These are phyloP conservation scores for Porphyrellus cyaneotinctus DNA, from an alignment of 768 basidiomycete species.

Conservation along the genomic window DNA sequence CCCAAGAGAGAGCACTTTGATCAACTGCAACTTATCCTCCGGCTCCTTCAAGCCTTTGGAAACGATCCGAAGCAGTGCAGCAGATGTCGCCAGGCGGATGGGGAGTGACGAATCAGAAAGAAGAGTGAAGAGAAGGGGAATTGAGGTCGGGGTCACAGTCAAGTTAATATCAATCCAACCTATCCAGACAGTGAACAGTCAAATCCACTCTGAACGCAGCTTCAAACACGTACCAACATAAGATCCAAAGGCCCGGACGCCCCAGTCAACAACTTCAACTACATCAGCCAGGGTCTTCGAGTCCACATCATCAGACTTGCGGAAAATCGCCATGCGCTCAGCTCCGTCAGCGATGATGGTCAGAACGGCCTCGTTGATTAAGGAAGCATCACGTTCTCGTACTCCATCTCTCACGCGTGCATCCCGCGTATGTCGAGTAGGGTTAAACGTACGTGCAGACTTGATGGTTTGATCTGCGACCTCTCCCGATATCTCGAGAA, in stretches of 20 bases:
- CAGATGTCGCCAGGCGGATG: conserved; percentile 79
- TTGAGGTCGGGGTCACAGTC: conserved; percentile 86
- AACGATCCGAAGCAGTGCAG: conserved; percentile 79
- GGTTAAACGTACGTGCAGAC: conserved; percentile 70
- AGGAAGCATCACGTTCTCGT: conserved; percentile 80
- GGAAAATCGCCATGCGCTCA: conserved; percentile 50
- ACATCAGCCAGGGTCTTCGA: conserved; percentile 53
- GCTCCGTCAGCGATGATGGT: conserved; percentile 73
- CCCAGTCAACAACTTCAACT: conserved; percentile 85
- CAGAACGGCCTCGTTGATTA: conserved; percentile 83
- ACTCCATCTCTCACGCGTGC: conserved; percentile 84
- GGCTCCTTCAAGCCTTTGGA: conserved; percentile 92
- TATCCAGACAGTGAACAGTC: conserved; percentile 29
- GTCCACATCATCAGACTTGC: conserved; percentile 42
- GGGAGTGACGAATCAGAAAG: conserved; percentile 74
- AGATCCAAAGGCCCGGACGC: conserved; percentile 86
- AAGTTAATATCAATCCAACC: conserved; percentile 99
- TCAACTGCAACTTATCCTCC: conserved; percentile 80
- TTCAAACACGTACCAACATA: conserved; percentile 76
- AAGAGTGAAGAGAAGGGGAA: conserved; percentile 79
- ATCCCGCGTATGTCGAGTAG: conserved; percentile 75
- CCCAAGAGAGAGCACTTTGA: conserved; percentile 84
- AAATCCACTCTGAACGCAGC: neutral
- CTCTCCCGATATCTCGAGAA: conserved; percentile 94
- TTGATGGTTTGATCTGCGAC: conserved; percentile 96